Evolutionary conservation across 768 basidiomycete genomes (phyloP), one percentile per base, ranked within the genome.

Genomic region (Lyophyllum atratum): DNA sequence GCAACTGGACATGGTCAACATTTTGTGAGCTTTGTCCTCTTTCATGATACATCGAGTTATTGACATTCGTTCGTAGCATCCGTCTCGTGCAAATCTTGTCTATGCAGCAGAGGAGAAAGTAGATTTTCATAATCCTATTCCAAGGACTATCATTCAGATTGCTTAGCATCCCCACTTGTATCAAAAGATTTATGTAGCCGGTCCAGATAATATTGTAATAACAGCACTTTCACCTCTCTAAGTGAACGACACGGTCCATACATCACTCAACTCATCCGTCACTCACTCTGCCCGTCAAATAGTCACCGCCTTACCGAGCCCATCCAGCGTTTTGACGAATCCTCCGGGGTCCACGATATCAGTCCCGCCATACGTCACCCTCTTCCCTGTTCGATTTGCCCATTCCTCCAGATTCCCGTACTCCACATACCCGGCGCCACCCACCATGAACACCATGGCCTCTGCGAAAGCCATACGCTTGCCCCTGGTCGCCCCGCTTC

Each of bases 331-430:
- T 29, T 78, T 73, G 19, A 98, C 80, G 68, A 99, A 98, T 46
- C 86, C 85, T 68, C 83, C 85, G 5, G 97, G 97, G 64, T 93
- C 90, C 47, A 97, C 67, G 39, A 99, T 95, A 69, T 98, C 97
- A 17, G 96, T 98, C 19, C 93, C 92, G 17, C 97, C 97, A 70
- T 99, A 99, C 33, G 92, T 90, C 44, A 98, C 85, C 59, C 85
- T 79, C 72, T 93, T 93, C 14, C 92, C 92, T 5, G 86, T 85
- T 73, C 85, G 86, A 51, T 72, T 75, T 3, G 92, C 92, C 94
- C 95, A 97, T 72, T 98, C 96, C 70, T 90, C 86, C 57, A 99
- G 73, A 70, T 98, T 98, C 4, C 95, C 94, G 64, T 95, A 98
- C 74, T 99, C 97, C 50, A 98, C 94, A 66, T 98, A 96, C 15